Conservation (phyloP, 345 rosid genomes). For the Acer yangbiense region DNA sequence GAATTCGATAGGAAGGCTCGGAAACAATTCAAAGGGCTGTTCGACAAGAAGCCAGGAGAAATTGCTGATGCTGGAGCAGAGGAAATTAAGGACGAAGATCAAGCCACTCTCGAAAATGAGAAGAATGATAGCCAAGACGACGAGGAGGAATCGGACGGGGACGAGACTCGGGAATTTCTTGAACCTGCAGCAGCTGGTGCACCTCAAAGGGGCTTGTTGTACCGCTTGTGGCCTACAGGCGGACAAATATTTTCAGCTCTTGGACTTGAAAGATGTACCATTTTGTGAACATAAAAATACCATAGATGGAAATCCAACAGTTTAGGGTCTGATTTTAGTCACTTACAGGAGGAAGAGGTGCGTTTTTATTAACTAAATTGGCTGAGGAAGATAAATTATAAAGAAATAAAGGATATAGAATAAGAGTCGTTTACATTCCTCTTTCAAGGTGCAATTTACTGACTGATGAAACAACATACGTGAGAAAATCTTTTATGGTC, state of each 20-base stretch:
- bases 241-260: conserved; percentile 43
- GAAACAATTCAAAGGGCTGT: conserved; percentile 89
- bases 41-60: conserved; percentile 96
- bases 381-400: background rate
- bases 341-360: background rate
- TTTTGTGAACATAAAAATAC: conserved; percentile 34
- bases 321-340: background rate
- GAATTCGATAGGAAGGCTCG: conserved; percentile 73
- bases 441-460: no score
- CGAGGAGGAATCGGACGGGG: conserved; percentile 21
- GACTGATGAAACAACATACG: no score
- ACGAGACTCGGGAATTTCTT: conserved; percentile 23
- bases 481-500: no score
- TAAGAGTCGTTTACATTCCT: background rate
- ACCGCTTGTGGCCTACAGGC: conserved; percentile 52
- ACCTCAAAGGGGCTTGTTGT: conserved; percentile 41
- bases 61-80: conserved; percentile 51
- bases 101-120: conserved; percentile 21
- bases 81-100: conserved; percentile 27
- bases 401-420: background rate
- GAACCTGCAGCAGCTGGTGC: conserved; percentile 29
- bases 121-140: conserved; percentile 17
- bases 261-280: conserved; percentile 51
- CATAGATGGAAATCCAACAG: background rate
- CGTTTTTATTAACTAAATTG: conserved; percentile 2